Evolutionary conservation across 768 basidiomycete species (phyloP).

Genomic region (Scleroderma bovista): DNA sequence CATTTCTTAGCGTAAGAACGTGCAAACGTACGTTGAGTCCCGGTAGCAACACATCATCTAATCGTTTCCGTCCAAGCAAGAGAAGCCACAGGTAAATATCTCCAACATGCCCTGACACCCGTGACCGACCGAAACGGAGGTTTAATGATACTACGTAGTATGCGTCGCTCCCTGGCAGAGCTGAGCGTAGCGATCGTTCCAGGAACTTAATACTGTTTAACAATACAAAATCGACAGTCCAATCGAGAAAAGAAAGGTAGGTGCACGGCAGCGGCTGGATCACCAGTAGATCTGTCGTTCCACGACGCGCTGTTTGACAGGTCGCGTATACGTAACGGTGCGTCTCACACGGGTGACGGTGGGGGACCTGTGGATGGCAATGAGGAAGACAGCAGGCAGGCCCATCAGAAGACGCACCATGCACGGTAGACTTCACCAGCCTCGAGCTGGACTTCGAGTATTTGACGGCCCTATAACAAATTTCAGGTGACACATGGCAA

Average conservation of each 20-base stretch:
- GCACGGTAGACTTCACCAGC: constrained; percentile 61
- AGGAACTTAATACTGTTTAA: constrained; percentile 18
- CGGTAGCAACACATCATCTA: constrained; percentile 16
- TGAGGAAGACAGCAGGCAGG: constrained; percentile 3
- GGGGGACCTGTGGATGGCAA: constrained; percentile 52
- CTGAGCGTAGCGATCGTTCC: constrained; percentile 42
- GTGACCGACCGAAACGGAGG: constrained; percentile 8
- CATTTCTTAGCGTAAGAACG: constrained; percentile 5
- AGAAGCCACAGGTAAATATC: constrained; percentile 5
- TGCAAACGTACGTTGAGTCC: constrained; percentile 7
- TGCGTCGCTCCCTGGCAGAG: constrained; percentile 42
- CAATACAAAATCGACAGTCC: constrained; percentile 30
- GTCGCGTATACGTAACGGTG: constrained; percentile 57
- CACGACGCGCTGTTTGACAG: constrained; percentile 51
- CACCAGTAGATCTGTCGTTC: constrained; percentile 78
- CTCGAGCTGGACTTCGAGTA: constrained; percentile 79
- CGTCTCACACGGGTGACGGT: constrained; percentile 73
- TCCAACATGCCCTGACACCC: constrained; percentile 12
- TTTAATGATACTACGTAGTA: constrained; percentile 11
- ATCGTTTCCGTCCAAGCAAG: constrained; percentile 6
- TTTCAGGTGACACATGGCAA: background rate
- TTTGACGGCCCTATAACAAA: constrained; percentile 62
- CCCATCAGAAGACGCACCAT: constrained; percentile 37
- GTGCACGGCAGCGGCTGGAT: constrained; percentile 11
- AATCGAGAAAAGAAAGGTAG: constrained; percentile 4